A percentile compares a stretch with the other conserved stretches of the same genome.
Conservation (phyloP, 2,329 filamentous ascomycete genomes). For the Colletotrichum zoysiae region DNA sequence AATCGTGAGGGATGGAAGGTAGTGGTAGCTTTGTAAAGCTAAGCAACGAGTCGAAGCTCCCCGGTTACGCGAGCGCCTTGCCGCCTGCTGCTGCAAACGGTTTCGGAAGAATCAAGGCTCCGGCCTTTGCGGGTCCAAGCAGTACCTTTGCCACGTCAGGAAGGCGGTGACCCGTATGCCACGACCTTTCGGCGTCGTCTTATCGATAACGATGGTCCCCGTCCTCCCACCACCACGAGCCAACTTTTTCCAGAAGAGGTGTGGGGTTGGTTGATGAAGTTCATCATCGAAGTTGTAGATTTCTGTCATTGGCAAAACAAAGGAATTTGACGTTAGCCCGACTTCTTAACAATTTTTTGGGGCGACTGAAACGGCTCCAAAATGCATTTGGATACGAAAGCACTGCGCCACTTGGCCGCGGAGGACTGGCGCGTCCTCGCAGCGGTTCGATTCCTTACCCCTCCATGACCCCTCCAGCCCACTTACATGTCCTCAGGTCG, state of each 20-base stretch:
- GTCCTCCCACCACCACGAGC: constrained; percentile 37
- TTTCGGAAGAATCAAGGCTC: constrained; percentile 10
- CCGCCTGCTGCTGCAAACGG: constrained; percentile 51
- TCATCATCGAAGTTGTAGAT: constrained; percentile 8
- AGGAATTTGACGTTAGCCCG: not conserved
- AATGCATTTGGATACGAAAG: constrained; percentile 97
- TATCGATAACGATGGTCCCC: constrained; percentile 49
- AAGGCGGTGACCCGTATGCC: not conserved
- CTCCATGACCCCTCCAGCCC: constrained; percentile 47
- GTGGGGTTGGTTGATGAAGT: constrained; percentile 20
- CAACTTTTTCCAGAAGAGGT: constrained; percentile 19
- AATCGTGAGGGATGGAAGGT: constrained; percentile 52
- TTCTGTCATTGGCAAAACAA: constrained; percentile 1
- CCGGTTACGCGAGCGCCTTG: constrained; percentile 59
- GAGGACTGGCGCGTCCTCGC: constrained; percentile 97
- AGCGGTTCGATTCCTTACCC: constrained; percentile 72
- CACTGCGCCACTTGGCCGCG: constrained; percentile 88
- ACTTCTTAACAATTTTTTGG: not conserved
- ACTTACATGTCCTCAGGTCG: constrained; percentile 74
- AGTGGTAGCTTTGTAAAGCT: constrained; percentile 56
- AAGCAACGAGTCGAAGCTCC: constrained; percentile 48
- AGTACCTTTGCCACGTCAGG: not conserved
- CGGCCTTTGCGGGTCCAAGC: not conserved
- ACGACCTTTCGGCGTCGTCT: constrained; percentile 20
- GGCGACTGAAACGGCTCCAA: constrained; percentile 42